Conservation (phyloP, 306 rosid species). For the Prosopis cineraria region DNA sequence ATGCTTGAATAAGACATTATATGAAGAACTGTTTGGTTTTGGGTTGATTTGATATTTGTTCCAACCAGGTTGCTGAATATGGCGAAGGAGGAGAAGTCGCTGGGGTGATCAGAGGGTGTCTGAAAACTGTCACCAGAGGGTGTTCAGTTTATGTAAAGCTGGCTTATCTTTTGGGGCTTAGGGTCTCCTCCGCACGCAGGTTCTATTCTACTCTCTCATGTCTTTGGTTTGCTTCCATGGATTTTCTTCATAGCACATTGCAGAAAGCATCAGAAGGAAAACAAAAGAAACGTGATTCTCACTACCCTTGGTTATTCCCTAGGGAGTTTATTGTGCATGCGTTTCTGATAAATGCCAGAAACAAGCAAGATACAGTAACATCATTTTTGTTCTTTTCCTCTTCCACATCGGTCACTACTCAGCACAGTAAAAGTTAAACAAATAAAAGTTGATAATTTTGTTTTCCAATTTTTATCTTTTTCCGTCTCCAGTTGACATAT, state of each 20-base stretch:
- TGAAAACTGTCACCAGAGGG: constrained; percentile 74
- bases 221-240: constrained; percentile 38
- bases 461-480: constrained; percentile 7
- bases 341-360: constrained; percentile 31
- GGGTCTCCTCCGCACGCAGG: constrained; percentile 92
- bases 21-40: not conserved
- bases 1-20: not conserved
- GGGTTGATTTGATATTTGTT: constrained; percentile 11
- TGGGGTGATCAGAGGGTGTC: constrained; percentile 85
- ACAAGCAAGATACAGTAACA: constrained; percentile 21
- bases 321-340: constrained; percentile 37
- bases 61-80: constrained; percentile 78
- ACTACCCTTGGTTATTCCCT: not conserved
- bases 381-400: constrained; percentile 13
- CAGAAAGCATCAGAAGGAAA: constrained; percentile 24
- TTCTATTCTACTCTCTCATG: constrained; percentile 37
- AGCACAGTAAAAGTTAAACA: not conserved
- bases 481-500: constrained; percentile 12
- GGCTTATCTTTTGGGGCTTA: constrained; percentile 86
- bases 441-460: constrained; percentile 4
- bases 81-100: constrained; percentile 59
- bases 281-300: constrained; percentile 19
- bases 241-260: constrained; percentile 40
- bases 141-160: constrained; percentile 57
- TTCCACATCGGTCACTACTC: constrained; percentile 16